Evolutionary conservation across 768 basidiomycete species (phyloP).

Genomic region (Macrolepiota dolichaula): DNA sequence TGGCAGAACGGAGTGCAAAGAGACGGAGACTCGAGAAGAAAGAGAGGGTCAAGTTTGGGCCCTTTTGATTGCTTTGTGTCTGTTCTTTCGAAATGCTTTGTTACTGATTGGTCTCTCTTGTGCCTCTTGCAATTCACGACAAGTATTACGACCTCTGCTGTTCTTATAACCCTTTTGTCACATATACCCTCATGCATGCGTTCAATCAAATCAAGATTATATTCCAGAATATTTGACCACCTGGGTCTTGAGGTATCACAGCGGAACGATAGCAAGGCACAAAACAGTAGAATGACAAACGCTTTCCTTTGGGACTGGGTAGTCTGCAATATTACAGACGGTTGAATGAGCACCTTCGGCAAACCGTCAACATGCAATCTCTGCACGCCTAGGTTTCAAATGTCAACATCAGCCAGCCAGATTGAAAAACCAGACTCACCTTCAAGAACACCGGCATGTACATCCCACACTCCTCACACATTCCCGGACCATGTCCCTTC

Average conservation of each 20-base stretch:
- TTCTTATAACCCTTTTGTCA: background rate
- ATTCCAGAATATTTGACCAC: background rate
- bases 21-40: conserved; percentile 4
- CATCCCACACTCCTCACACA: conserved; percentile 43
- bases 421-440: conserved; percentile 30
- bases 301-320: too few species aligned
- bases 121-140: background rate
- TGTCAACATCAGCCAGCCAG: background rate
- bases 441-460: conserved; percentile 41
- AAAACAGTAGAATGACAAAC: background rate
- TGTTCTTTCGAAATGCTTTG: background rate
- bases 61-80: background rate
- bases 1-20: conserved; percentile 8
- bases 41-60: conserved; percentile 8
- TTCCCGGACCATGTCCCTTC: conserved; percentile 40
- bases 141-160: background rate
- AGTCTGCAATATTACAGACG: background rate
- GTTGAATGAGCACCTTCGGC: conserved; percentile 15
- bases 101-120: background rate
- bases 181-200: background rate
- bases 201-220: background rate
- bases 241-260: background rate
- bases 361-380: conserved; percentile 14
- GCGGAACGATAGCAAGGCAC: background rate
- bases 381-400: conserved; percentile 11